A percentile compares a stretch with the other conserved stretches of the same genome.
Conservation (phyloP, 2,329 filamentous ascomycete species). For the Botrytis medusae region DNA sequence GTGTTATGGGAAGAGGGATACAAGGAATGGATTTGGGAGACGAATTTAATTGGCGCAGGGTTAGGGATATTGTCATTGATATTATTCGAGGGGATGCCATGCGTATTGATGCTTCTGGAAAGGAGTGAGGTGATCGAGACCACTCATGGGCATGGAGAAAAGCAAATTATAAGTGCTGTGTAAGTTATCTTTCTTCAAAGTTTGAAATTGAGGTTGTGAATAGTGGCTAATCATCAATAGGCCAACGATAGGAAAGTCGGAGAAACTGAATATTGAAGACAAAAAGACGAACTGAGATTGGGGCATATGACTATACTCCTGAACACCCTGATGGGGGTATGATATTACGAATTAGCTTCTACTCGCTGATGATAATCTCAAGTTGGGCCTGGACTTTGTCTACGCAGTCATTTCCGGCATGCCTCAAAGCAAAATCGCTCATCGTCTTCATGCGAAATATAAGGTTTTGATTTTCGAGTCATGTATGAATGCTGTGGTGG, state of each 20-base stretch:
- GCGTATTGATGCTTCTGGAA: conserved; percentile 36
- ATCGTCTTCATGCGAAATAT: background rate
- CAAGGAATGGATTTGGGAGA: conserved; percentile 30
- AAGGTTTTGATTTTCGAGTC: background rate
- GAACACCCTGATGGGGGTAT: too few species aligned
- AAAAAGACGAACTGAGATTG: background rate
- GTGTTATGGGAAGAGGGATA: conserved; percentile 32
- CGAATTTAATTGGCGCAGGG: conserved; percentile 23
- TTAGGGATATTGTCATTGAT: conserved; percentile 24
- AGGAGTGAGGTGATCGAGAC: conserved; percentile 37
- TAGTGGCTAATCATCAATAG: background rate
- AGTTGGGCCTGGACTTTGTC: background rate
- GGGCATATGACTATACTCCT: background rate
- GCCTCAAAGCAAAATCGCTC: background rate
- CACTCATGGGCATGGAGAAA: conserved; percentile 34
- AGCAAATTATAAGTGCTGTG: conserved; percentile 27
- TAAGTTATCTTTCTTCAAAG: conserved; percentile 20
- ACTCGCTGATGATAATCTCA: background rate
- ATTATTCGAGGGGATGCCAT: conserved; percentile 35
- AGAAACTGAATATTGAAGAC: background rate
- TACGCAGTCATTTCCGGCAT: background rate
- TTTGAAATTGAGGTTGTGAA: background rate
- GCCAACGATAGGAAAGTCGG: background rate
- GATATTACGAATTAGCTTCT: background rate
- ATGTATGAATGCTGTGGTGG: background rate